Conservation (phyloP, 371 early-diverging fungal species). For the Dichotomocladium elegans region DNA sequence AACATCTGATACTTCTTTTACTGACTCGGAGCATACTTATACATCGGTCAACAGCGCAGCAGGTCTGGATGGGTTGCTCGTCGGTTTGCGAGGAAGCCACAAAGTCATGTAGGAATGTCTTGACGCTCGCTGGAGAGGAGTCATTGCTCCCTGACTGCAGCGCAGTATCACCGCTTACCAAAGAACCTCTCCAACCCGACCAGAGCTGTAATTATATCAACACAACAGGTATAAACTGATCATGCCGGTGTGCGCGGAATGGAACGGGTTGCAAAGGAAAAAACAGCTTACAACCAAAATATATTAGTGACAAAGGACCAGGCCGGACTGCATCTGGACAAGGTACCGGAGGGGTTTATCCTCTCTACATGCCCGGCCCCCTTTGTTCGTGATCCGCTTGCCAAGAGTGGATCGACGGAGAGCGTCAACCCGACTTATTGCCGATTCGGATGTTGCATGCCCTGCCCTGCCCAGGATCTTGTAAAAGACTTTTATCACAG, state of each 20-base stretch:
- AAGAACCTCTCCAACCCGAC: constrained; percentile 31
- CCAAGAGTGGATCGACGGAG: constrained; percentile 13
- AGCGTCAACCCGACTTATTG: constrained; percentile 16
- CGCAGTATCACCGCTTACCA: constrained; percentile 17
- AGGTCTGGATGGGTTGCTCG: constrained; percentile 37
- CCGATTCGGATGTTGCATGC: constrained; percentile 36
- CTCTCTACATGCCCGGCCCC: constrained; percentile 35
- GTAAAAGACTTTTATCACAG: constrained; percentile 5
- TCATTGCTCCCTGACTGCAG: constrained; percentile 46
- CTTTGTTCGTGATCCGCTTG: constrained; percentile 30
- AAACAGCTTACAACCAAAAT: background rate
- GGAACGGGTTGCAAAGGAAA: constrained; percentile 1
- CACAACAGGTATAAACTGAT: constrained; percentile 10
- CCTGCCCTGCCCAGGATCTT: constrained; percentile 38
- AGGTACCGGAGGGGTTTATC: constrained; percentile 24
- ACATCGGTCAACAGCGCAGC: constrained; percentile 1
- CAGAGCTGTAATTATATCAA: constrained; percentile 36
- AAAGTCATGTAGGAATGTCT: constrained; percentile 29
- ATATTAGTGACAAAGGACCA: background rate
- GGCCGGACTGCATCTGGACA: constrained; percentile 13
- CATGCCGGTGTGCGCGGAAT: background rate
- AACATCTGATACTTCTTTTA: constrained; percentile 1
- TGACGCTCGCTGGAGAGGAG: constrained; percentile 29
- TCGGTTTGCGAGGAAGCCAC: constrained; percentile 41
- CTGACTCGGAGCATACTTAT: background rate